Base-by-base conservation (phyloP, 129 eudicot genomes). In the Flaveria robusta region DNA sequence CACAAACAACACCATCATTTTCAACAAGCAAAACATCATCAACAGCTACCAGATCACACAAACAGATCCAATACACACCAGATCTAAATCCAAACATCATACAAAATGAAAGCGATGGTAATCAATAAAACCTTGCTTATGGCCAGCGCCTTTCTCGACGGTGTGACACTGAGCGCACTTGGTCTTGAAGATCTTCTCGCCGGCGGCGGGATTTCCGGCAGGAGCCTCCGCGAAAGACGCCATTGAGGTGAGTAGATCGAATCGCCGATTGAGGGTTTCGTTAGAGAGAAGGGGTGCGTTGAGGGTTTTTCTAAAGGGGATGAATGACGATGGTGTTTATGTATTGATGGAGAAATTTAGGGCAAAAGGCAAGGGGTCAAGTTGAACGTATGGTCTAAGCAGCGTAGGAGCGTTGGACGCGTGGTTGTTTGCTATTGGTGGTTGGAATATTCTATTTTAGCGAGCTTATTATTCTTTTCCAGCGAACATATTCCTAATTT, bases 181-280 rank as follows among this genome's bases (percentile, higher is more conserved):
- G 14, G 89, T 92, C 86, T 86, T 92, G 90, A 93, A 93, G 89
- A 93, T 93, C 88, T 90, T 93, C 77, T 86, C 96, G 6, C 98
- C 98, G 37, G 74, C 74, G 46, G 85, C 74, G 20, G 80, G 18
- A 66, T 83, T 74, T 16, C 98, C 98, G 13, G 96, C 90, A 6
- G 98, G 98, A 56, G 98, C 98, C 74, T 93, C 95, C 27, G 69
- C 76, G 87, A 93, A 93, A 5, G 94, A 75, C 83, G 98, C 98
- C 98, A 92, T 92, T 18, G 42, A 29, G 66, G 2, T 60, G 0
- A 34, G 73, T 50, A 39, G 77, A 79, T 60, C 51, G 19, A 55
- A 79, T 72, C 70, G 50, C 39, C 62, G 66, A 41, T 15, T 47
- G 79, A 23, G 49, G 74, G 41, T 73, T 70, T n/a, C 58, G 52